Base-by-base conservation (phyloP, 805 yeast species). In the Ascoidea asiatica region DNA sequence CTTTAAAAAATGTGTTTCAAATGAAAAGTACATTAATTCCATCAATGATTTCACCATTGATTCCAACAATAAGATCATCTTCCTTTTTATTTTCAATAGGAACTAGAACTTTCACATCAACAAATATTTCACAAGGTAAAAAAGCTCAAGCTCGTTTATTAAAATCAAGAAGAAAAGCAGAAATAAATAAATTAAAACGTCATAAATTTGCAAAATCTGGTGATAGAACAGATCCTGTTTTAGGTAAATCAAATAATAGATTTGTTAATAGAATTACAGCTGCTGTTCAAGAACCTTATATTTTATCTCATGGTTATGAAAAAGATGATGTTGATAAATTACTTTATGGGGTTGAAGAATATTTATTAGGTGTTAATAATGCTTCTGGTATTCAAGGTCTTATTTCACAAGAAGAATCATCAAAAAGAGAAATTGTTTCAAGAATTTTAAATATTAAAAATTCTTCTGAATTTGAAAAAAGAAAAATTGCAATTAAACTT, bases 371-470 rank as follows among this genome's bases (percentile, higher is more conserved):
- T 43, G 67, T 63, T 41, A 52, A 29, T n/a, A n/a, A n/a, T n/a
- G n/a, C n/a, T n/a, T n/a, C n/a, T n/a, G n/a, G n/a, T n/a, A n/a
- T n/a, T n/a, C 35, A 15, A 29, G 4, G 23, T 49, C 47, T 43
- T 42, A 37, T 37, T 38, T 11, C 35, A 29, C 8, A 58, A 42
- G 57, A 46, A 35, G 74, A 76, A 46, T 75, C 71, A 51, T 68
- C 63, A 44, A 85, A 81, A 63, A 75, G 80, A 50, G 80, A 77
- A 44, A 82, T 82, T 0, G 63, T 89, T 29, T 57, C 72, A 49
- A 78, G 95, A 51, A 81, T 90, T 41, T 64, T 89, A 44, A 75
- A 76, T 54, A 71, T 86, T 64, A 79, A 73, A 61, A 89, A 89
- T 62, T 72, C 92, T 21, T 70, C 71, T 51, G 70, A 71, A 43